Evolutionary conservation across 1,139 yeast genomes (phyloP).

Genomic region (Hyphopichia khmerensis): DNA sequence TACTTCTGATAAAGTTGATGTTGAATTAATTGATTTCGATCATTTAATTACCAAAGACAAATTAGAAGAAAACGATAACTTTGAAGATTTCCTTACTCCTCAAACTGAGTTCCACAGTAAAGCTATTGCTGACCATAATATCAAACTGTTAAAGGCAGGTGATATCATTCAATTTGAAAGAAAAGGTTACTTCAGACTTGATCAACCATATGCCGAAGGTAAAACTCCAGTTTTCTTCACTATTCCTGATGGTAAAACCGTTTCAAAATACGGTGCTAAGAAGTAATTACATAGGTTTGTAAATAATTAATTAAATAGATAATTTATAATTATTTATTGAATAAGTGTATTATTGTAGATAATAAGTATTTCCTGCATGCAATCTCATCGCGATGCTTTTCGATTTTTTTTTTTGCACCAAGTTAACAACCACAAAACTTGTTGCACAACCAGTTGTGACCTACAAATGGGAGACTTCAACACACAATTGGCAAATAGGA

Average conservation of each 20-base stretch:
- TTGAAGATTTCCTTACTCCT: constrained; percentile 89
- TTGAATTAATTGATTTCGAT: constrained; percentile 88
- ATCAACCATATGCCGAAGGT: constrained; percentile 56
- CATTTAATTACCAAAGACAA: constrained; percentile 95
- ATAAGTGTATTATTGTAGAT: too few relatives aligned
- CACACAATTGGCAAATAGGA: too few relatives aligned
- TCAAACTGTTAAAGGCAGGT: constrained; percentile 74
- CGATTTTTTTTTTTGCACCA: too few relatives aligned
- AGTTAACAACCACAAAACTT: too few relatives aligned
- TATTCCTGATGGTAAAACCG: constrained; percentile 95
- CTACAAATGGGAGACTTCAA: too few relatives aligned
- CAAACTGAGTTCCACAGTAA: constrained; percentile 79
- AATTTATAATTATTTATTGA: too few relatives aligned
- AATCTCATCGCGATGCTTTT: too few relatives aligned
- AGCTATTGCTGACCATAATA: constrained; percentile 81
- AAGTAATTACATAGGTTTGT: too few relatives aligned
- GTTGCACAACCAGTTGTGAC: too few relatives aligned
- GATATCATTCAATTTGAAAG: constrained; percentile 94
- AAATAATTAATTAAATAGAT: too few relatives aligned
- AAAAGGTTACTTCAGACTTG: constrained; percentile 93
- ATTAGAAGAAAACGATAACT: constrained; percentile 91
- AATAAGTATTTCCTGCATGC: too few relatives aligned
- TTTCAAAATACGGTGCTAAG: constrained; percentile 75
- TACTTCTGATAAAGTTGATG: constrained; percentile 65
- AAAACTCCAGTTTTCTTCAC: constrained; percentile 80